Conservation (phyloP, 768 basidiomycete genomes). For the Boletus tylopilopsis region DNA sequence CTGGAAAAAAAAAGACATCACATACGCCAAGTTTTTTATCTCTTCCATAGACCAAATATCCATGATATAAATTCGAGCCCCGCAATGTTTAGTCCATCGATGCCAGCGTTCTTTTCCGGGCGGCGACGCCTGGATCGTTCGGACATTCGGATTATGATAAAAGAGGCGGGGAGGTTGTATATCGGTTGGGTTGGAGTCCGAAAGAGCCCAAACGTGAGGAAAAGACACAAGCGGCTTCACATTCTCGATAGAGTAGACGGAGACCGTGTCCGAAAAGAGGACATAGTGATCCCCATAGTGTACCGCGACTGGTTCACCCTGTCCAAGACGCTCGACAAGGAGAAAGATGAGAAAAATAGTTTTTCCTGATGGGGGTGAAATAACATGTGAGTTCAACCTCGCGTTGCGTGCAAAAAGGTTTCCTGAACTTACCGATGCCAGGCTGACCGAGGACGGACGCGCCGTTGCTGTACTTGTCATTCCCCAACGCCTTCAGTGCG, state of each 20-base stretch:
- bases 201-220: not conserved
- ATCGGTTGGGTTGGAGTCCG: not conserved
- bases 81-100: not conserved
- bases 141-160: not conserved
- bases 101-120: not conserved
- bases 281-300: not conserved
- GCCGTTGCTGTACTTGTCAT: too few species aligned
- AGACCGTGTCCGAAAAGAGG: too few species aligned
- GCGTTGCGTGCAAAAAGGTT: not conserved
- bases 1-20: not conserved
- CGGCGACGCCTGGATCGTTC: not conserved
- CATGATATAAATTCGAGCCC: not conserved
- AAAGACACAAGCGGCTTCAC: accelerated
- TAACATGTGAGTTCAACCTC: not conserved
- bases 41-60: slow-evolving; percentile 3
- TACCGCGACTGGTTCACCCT: not conserved
- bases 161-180: not conserved
- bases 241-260: not conserved
- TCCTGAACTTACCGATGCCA: not conserved
- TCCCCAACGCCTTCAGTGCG: too few species aligned
- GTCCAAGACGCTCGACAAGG: not conserved
- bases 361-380: not conserved
- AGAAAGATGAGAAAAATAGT: not conserved
- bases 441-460: too few species aligned
- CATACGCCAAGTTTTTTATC: not conserved